These are phyloP conservation scores for Erodium moschatum DNA, from an alignment of 441 rosid species.

Conservation along the genomic window DNA sequence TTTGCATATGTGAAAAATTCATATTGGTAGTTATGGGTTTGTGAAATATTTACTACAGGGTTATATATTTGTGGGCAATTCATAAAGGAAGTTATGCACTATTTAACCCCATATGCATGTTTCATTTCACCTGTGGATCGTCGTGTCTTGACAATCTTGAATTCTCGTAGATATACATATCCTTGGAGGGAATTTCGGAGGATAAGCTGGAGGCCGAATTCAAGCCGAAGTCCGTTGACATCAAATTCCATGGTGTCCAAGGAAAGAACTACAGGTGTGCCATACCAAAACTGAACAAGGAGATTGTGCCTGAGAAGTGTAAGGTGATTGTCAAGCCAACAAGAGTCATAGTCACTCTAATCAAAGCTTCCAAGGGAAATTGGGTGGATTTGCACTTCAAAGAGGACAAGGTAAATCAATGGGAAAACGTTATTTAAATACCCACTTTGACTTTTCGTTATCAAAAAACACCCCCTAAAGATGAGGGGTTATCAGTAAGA, in stretches of 20 bases:
- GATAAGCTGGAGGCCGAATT: constrained; percentile 65
- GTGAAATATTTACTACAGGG: no score
- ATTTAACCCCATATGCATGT: no score
- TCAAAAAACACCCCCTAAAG: no score
- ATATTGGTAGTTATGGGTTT: no score
- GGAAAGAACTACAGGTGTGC: constrained; percentile 76
- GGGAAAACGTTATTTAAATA: no score
- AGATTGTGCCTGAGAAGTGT: constrained; percentile 68
- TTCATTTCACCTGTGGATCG: no score
- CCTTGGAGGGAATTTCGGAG: constrained; percentile 62
- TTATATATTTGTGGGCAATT: no score
- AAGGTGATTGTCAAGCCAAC: constrained; percentile 65
- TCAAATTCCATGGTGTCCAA: constrained; percentile 64
- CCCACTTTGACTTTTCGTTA: no score
- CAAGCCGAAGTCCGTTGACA: constrained; percentile 49
- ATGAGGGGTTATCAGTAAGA: no score
- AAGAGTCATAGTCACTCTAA: constrained; percentile 52
- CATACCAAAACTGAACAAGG: constrained; percentile 58
- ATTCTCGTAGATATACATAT: constrained; percentile 48
- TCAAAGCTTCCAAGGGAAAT: constrained; percentile 66
- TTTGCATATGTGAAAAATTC: no score
- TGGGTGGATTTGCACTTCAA: constrained; percentile 86
- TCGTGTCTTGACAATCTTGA: neutral
- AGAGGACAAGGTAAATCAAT: constrained; percentile 62
- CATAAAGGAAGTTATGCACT: no score